phyloP scores from a whole-genome alignment of 306 rosid species.

The Lupinus albus region DNA sequence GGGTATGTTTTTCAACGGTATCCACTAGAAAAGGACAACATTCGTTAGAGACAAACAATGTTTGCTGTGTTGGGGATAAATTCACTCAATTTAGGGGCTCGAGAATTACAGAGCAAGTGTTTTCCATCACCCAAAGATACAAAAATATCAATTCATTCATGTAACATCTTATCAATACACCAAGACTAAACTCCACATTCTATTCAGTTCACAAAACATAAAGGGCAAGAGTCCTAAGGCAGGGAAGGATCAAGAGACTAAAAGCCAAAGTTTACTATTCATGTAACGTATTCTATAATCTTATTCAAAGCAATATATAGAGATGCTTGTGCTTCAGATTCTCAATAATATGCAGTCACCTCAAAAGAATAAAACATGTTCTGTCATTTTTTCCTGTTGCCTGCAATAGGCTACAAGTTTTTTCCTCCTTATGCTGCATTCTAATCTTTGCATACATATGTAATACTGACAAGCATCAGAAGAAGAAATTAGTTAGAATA shows the following conservation, averaged over 20 bases:
- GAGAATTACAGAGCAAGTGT: constrained; percentile 12
- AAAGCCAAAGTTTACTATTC: constrained; percentile 28
- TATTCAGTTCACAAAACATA: constrained; percentile 26
- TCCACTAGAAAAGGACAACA: not conserved
- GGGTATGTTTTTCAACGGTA: not conserved
- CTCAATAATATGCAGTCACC: constrained; percentile 28
- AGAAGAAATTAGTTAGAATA: constrained; percentile 18
- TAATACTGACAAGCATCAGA: constrained; percentile 19
- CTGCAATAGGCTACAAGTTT: not conserved
- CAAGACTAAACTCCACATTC: constrained; percentile 21
- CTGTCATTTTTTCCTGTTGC: constrained; percentile 19
- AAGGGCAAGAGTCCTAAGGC: constrained; percentile 19
- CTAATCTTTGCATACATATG: constrained; percentile 42
- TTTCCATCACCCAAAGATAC: constrained; percentile 17
- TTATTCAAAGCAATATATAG: constrained; percentile 22
- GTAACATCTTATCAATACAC: constrained; percentile 21
- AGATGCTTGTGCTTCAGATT: constrained; percentile 31
- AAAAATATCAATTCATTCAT: constrained; percentile 24
- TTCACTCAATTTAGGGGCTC: not conserved
- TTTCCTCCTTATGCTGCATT: constrained; percentile 16
- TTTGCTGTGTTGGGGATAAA: constrained; percentile 9
- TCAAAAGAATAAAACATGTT: constrained; percentile 29
- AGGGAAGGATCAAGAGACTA: constrained; percentile 31
- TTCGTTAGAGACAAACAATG: not conserved
- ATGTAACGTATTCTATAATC: constrained; percentile 9